These are phyloP conservation scores for Recurvomyces mirabilis DNA, from an alignment of 495 filamentous ascomycete genomes.

Conservation along the genomic window DNA sequence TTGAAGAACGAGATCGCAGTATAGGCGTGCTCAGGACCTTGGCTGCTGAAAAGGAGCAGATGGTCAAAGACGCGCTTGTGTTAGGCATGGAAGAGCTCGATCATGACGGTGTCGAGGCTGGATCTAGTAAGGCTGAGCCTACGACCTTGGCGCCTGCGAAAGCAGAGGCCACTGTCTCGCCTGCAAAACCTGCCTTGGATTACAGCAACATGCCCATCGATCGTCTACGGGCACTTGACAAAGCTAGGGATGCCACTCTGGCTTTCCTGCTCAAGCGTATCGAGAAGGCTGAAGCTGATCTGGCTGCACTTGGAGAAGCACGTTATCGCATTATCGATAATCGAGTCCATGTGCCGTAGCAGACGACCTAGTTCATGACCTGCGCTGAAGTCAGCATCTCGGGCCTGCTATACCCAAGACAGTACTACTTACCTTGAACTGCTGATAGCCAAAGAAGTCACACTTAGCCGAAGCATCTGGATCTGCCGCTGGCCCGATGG, in stretches of 20 bases:
- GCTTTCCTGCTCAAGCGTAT: conserved; percentile 34
- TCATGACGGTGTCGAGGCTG: conserved; percentile 22
- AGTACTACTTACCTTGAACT: conserved; percentile 1
- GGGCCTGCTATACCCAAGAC: no score
- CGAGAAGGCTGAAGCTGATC: conserved; percentile 30
- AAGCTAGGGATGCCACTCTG: conserved; percentile 36
- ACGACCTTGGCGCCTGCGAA: background rate
- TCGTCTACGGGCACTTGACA: conserved; percentile 29
- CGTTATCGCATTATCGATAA: no score
- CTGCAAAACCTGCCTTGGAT: conserved; percentile 16
- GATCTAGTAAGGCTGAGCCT: background rate
- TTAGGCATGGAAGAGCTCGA: conserved; percentile 30
- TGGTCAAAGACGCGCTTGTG: conserved; percentile 17
- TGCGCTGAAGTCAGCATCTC: no score
- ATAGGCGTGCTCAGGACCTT: conserved; percentile 30
- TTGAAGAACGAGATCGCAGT: conserved; percentile 32
- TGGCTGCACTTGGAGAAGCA: conserved; percentile 5
- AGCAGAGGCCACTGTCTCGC: background rate
- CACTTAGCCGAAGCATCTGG: conserved; percentile 19
- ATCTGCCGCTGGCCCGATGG: conserved; percentile 13
- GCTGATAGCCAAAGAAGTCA: conserved; percentile 20
- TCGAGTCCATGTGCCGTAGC: no score
- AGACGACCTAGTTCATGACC: no score
- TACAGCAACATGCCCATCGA: conserved; percentile 30
- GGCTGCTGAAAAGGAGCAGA: conserved; percentile 30